Evolutionary conservation across 129 eudicot genomes (phyloP).

Genomic region (Logfia minima): DNA sequence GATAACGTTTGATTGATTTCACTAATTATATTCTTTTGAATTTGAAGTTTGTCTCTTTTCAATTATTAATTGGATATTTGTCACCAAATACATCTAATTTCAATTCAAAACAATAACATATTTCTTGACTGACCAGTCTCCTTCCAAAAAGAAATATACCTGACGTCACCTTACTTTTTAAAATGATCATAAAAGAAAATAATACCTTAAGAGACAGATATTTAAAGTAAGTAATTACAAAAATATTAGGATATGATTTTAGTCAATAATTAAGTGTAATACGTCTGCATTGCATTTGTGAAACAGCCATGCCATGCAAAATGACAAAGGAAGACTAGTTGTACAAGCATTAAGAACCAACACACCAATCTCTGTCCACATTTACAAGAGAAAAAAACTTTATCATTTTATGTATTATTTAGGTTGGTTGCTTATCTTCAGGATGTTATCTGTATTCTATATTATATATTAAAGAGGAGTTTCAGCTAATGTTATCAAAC

Average conservation of each 20-base stretch:
- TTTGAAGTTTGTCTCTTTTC: neutral
- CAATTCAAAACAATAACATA: neutral
- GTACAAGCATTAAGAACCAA: constrained; percentile 28
- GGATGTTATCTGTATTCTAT: neutral
- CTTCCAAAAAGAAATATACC: neutral
- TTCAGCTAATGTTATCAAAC: no score
- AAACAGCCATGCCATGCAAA: constrained; percentile 31
- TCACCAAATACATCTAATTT: neutral
- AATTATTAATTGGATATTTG: constrained; percentile 3
- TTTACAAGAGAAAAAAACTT: neutral
- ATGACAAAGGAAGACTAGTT: constrained; percentile 27
- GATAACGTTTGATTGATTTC: constrained; percentile 18
- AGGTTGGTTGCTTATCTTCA: neutral
- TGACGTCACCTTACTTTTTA: neutral
- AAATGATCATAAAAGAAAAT: no score
- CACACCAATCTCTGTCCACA: constrained; percentile 25
- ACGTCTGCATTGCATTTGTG: constrained; percentile 18
- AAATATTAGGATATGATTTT: constrained; percentile 4
- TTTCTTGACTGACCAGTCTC: neutral
- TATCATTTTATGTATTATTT: neutral
- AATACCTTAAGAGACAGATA: no score
- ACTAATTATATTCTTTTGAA: neutral
- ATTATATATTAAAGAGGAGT: no score
- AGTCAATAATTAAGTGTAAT: neutral
- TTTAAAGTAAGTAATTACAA: neutral